phyloP scores from a whole-genome alignment of 768 basidiomycete species.

The Lepiota venenata region DNA sequence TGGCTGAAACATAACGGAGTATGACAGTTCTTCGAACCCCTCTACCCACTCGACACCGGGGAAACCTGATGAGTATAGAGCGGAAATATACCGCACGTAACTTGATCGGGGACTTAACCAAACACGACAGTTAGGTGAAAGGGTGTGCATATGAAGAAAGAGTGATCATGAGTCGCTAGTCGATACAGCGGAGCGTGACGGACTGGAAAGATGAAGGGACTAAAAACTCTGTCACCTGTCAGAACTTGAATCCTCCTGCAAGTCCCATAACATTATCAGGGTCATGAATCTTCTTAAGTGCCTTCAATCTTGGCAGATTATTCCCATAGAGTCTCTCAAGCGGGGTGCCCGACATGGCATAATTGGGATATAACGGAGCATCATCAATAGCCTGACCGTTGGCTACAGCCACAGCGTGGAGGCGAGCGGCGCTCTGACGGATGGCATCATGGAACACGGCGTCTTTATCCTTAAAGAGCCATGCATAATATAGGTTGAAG shows the following conservation, averaged over 20 bases:
- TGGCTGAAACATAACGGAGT: too few relatives aligned
- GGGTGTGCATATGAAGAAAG: neutral
- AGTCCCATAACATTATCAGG: conserved; percentile 61
- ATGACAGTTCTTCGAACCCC: too few relatives aligned
- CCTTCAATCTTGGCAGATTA: conserved; percentile 38
- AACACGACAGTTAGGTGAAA: neutral
- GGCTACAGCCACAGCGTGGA: conserved; percentile 34
- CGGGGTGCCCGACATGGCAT: conserved; percentile 52
- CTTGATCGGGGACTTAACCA: too few relatives aligned
- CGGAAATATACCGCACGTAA: neutral
- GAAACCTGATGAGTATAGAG: too few relatives aligned
- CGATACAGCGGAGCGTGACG: neutral
- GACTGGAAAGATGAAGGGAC: neutral
- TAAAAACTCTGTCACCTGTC: neutral
- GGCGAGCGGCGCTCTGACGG: conserved; percentile 31
- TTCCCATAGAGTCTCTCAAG: conserved; percentile 46
- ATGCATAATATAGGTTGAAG: conserved; percentile 45
- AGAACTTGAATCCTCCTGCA: conserved; percentile 64
- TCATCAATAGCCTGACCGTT: conserved; percentile 35
- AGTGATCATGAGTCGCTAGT: neutral
- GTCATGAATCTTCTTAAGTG: conserved; percentile 45
- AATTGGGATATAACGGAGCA: conserved; percentile 56
- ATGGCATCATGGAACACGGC: conserved; percentile 36
- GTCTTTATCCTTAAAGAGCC: conserved; percentile 37
- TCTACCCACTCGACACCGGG: too few relatives aligned